phyloP scores from a whole-genome alignment of 2,329 filamentous ascomycete genomes.

The Albifimbria verrucaria region DNA sequence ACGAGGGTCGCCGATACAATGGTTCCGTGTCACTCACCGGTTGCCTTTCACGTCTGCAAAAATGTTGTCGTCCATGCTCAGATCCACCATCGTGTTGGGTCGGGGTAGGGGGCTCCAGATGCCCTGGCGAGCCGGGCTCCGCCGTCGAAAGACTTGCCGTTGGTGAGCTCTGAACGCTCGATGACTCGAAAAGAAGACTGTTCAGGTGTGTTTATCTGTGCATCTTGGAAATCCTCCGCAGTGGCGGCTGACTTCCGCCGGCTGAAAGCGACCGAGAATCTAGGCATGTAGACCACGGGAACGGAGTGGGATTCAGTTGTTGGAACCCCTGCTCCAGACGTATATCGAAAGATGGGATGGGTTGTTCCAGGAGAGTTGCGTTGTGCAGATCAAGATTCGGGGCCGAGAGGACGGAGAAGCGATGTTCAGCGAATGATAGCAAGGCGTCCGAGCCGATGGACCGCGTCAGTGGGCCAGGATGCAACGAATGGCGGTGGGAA shows the following conservation, averaged over 20 bases:
- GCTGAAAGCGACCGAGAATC: slow-evolving; percentile 56
- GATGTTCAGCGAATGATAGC: too few species aligned
- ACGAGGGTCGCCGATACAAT: neutral
- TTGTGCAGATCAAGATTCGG: too few species aligned
- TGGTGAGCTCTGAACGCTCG: slow-evolving; percentile 45
- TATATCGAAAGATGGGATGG: neutral
- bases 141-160: slow-evolving; percentile 48
- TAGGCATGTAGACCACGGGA: slow-evolving; percentile 49
- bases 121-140: slow-evolving; percentile 40
- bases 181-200: slow-evolving; percentile 57
- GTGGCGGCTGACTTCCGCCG: slow-evolving; percentile 58
- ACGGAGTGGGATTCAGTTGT: slow-evolving; percentile 2
- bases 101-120: slow-evolving; percentile 33
- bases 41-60: slow-evolving; percentile 54
- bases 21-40: slow-evolving; percentile 46
- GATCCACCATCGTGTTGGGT: slow-evolving; percentile 28
- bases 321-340: neutral
- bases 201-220: slow-evolving; percentile 34
- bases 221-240: slow-evolving; percentile 53
- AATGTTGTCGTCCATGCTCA: slow-evolving; percentile 54
- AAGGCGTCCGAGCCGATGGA: slow-evolving; percentile 4
- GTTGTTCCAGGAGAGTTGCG: too few species aligned
- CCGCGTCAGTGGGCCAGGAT: slow-evolving; percentile 14
- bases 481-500: slow-evolving; percentile 14
- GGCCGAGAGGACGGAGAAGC: too few species aligned